Conservation (phyloP, 75 land plant species). For the Picea glauca region DNA sequence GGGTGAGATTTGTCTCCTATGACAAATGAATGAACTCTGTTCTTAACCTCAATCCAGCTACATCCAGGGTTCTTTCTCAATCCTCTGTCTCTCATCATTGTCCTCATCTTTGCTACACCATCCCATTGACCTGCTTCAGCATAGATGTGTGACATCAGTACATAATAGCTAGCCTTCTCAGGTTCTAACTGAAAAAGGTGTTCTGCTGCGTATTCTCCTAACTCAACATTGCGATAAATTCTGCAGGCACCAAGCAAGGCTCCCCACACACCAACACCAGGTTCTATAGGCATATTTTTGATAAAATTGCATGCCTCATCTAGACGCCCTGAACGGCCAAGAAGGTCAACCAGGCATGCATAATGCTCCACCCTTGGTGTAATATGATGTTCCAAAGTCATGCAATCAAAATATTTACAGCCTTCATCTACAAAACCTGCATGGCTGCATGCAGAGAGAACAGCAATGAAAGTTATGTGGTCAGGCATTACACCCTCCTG, state of each 20-base stretch:
- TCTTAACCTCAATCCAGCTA: not conserved
- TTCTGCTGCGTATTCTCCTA: conserved; percentile 25
- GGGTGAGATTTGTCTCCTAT: conserved; percentile 4
- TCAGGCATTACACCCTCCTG: conserved; percentile 37
- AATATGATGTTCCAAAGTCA: conserved; percentile 33
- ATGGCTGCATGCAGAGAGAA: conserved; percentile 51
- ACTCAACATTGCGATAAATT: conserved; percentile 23
- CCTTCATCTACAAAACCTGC: conserved; percentile 50
- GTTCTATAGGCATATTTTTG: conserved; percentile 30
- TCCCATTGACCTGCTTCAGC: not conserved
- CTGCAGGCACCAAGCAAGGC: conserved; percentile 46
- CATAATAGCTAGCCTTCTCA: conserved; percentile 24
- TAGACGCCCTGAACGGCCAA: conserved; percentile 43
- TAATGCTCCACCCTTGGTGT: conserved; percentile 48
- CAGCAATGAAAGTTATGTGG: conserved; percentile 41
- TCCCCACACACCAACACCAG: conserved; percentile 40
- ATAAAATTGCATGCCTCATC: conserved; percentile 36
- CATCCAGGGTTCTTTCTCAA: not conserved
- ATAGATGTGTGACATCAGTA: conserved; percentile 31
- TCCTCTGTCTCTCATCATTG: conserved; percentile 1
- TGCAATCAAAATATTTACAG: conserved; percentile 25
- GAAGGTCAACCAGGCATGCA: conserved; percentile 54
- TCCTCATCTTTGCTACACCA: not conserved
- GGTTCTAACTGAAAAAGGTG: conserved; percentile 44
- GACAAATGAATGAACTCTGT: not conserved